Evolutionary conservation across 306 rosid genomes (phyloP).

Genomic region (Castanospermum australe): DNA sequence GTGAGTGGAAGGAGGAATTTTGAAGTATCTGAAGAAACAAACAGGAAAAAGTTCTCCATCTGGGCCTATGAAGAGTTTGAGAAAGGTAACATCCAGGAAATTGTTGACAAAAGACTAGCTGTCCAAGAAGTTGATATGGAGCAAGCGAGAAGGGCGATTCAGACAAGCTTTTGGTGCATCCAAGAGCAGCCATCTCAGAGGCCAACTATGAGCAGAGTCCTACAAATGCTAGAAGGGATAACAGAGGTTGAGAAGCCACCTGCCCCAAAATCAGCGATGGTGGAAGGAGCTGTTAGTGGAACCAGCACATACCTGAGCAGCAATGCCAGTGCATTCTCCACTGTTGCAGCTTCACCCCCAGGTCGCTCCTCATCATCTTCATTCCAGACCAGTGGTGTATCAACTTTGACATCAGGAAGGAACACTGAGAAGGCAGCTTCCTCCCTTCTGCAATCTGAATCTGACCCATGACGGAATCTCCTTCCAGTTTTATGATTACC

Average conservation of each 20-base stretch:
- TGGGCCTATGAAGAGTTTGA: slow-evolving; percentile 83
- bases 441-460: slow-evolving; percentile 40
- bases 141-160: slow-evolving; percentile 58
- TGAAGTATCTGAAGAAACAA: slow-evolving; percentile 66
- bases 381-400: slow-evolving; percentile 17
- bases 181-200: slow-evolving; percentile 82
- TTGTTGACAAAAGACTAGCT: slow-evolving; percentile 63
- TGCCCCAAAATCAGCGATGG: slow-evolving; percentile 44
- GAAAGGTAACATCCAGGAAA: slow-evolving; percentile 55
- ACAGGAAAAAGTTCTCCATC: slow-evolving; percentile 55
- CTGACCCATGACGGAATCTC: slow-evolving; percentile 14
- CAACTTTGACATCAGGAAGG: slow-evolving; percentile 32
- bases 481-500: neutral
- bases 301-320: slow-evolving; percentile 23
- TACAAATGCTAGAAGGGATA: slow-evolving; percentile 89
- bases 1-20: slow-evolving; percentile 84
- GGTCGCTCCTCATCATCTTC: slow-evolving; percentile 42
- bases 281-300: too few species aligned
- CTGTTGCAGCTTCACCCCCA: slow-evolving; percentile 28
- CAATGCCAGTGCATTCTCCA: slow-evolving; percentile 44
- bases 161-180: slow-evolving; percentile 87
- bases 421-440: slow-evolving; percentile 48
- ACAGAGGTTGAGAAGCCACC: slow-evolving; percentile 60
- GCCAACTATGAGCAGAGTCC: slow-evolving; percentile 75
- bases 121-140: slow-evolving; percentile 58